Percentiles rank a stretch among this genome's conserved stretches.
Evolutionary conservation across 2,329 filamentous ascomycete species (phyloP).

Genomic region (Penicillium occitanis): DNA sequence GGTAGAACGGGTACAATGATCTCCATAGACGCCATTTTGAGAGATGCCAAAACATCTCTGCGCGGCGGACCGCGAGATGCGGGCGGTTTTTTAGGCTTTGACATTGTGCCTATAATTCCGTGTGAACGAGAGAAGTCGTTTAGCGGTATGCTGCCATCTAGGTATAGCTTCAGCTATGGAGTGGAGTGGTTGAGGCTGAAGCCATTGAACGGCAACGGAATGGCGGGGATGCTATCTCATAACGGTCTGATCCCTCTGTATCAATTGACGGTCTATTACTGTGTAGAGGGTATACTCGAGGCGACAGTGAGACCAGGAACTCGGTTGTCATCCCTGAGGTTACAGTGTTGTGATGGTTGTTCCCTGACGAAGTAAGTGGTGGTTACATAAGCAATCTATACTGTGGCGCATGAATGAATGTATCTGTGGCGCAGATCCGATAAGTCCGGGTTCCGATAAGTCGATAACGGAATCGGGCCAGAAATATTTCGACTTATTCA

Average conservation of each 20-base stretch:
- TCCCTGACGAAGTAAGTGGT: not conserved
- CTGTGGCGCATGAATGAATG: not conserved
- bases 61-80: slow-evolving; percentile 37
- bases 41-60: slow-evolving; percentile 66
- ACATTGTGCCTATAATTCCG: slow-evolving; percentile 40
- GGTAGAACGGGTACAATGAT: slow-evolving; percentile 76
- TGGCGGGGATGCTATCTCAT: not conserved
- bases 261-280: not conserved
- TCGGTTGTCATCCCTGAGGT: not conserved
- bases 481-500: not conserved
- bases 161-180: not conserved
- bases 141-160: slow-evolving; percentile 1
- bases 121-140: slow-evolving; percentile 25
- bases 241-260: not conserved
- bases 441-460: not conserved
- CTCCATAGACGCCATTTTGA: slow-evolving; percentile 78
- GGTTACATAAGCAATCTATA: not conserved
- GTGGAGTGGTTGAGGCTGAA: not conserved
- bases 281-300: too few relatives aligned
- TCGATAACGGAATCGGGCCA: not conserved
- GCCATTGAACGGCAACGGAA: slow-evolving; percentile 11
- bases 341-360: not conserved
- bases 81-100: slow-evolving; percentile 51
- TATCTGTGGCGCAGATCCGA: slow-evolving; percentile 3
- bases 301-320: not conserved